These are phyloP conservation scores for Fusarium sp. DNA, from an alignment of 2,329 filamentous ascomycete genomes.

Conservation along the genomic window DNA sequence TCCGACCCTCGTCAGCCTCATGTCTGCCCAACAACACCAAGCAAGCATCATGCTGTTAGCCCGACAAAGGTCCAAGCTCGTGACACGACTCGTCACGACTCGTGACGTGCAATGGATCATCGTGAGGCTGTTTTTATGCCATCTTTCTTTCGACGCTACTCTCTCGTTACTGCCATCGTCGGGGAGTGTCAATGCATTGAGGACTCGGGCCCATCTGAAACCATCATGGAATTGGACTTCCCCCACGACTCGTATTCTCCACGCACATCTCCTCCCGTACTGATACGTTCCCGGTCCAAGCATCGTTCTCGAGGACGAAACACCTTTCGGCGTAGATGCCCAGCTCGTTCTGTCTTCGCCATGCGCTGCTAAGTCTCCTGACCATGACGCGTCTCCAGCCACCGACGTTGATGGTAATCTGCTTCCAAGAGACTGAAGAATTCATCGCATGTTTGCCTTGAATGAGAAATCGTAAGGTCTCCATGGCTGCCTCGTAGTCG, in stretches of 20 bases:
- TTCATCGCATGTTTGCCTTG: constrained; percentile 39
- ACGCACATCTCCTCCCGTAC: constrained; percentile 44
- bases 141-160: background rate
- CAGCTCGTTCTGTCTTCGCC: constrained; percentile 52
- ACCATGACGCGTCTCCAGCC: constrained; percentile 60
- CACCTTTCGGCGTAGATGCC: constrained; percentile 60
- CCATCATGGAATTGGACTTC: constrained; percentile 35
- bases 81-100: background rate
- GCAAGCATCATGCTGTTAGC: background rate
- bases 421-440: constrained; percentile 47
- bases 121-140: background rate
- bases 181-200: background rate
- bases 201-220: background rate
- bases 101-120: background rate
- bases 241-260: constrained; percentile 41
- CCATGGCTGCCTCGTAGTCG: constrained; percentile 51
- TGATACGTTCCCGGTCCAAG: constrained; percentile 24
- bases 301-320: constrained; percentile 53
- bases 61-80: background rate
- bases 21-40: background rate
- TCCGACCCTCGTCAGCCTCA: background rate
- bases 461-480: constrained; percentile 48
- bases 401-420: constrained; percentile 59
- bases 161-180: background rate
- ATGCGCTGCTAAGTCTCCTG: constrained; percentile 53